A percentile compares a stretch with the other conserved stretches of the same genome.
Conservation (phyloP, 106 monocot species). For the Triglochin maritima region DNA sequence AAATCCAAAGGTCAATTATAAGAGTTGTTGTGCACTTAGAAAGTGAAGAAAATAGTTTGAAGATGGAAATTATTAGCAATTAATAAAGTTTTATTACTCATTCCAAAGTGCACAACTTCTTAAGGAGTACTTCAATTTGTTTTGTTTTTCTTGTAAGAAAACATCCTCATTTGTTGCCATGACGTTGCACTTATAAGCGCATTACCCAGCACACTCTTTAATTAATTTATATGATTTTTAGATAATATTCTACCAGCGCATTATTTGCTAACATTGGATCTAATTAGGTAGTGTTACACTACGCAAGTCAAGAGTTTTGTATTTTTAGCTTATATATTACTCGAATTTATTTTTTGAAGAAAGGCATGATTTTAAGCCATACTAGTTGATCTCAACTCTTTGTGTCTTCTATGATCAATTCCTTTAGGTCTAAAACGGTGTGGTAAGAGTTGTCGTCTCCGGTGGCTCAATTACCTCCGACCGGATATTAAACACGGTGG, state of each 20-base stretch:
- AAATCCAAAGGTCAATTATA: background rate
- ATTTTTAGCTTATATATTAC: too few relatives aligned
- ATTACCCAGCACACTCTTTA: too few relatives aligned
- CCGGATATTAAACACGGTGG: background rate
- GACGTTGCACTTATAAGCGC: too few relatives aligned
- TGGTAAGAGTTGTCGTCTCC: slow-evolving; percentile 18
- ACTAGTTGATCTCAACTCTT: background rate
- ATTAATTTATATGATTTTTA: too few relatives aligned
- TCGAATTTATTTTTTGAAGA: too few relatives aligned
- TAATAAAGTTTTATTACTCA: background rate
- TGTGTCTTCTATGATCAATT: background rate
- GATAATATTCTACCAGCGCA: too few relatives aligned
- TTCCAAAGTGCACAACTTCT: background rate
- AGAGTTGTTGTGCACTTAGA: background rate
- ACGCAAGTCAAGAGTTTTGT: too few relatives aligned
- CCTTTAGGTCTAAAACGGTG: slow-evolving; percentile 11
- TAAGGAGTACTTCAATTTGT: background rate
- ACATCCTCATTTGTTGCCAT: too few relatives aligned
- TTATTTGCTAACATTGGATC: too few relatives aligned
- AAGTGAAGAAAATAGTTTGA: background rate
- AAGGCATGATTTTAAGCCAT: too few relatives aligned
- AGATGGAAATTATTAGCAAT: background rate
- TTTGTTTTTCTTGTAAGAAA: too few relatives aligned
- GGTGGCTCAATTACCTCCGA: background rate
- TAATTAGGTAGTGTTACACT: too few relatives aligned